These are phyloP conservation scores for Candida sp. DNA, from an alignment of 1,139 yeast species.

Conservation along the genomic window DNA sequence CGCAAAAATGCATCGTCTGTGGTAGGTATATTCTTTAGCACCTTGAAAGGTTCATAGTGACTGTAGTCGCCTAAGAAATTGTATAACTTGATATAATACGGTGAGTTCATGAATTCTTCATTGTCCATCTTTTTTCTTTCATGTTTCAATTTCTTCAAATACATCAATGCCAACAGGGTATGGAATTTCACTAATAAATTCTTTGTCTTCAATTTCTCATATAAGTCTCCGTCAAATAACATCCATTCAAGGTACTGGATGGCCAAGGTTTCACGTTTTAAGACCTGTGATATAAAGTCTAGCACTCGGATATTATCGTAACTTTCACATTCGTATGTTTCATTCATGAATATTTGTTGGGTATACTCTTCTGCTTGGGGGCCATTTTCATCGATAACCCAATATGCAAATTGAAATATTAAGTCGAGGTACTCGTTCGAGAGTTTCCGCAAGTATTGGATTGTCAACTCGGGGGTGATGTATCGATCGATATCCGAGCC, in stretches of 20 bases:
- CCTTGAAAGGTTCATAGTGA: conserved; percentile 46
- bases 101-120: conserved; percentile 11
- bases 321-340: conserved; percentile 58
- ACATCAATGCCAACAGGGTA: conserved; percentile 55
- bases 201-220: conserved; percentile 34
- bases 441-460: conserved; percentile 65
- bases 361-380: conserved; percentile 27
- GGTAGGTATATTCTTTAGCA: conserved; percentile 36
- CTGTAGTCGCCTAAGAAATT: conserved; percentile 31
- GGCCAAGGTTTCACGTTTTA: conserved; percentile 31
- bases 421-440: conserved; percentile 48
- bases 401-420: conserved; percentile 55
- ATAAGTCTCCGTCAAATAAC: conserved; percentile 40
- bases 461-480: conserved; percentile 44
- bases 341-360: conserved; percentile 61
- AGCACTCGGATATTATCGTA: conserved; percentile 55
- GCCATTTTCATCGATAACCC: conserved; percentile 47
- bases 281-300: conserved; percentile 32
- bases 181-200: conserved; percentile 30
- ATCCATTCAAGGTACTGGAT: conserved; percentile 62
- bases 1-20: conserved; percentile 31
- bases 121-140: conserved; percentile 8
- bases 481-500: conserved; percentile 21
- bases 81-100: conserved; percentile 31
- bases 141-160: conserved; percentile 37